Conservation (phyloP, 1,284 basidiomycete species). For the Microbotryum intermedium region DNA sequence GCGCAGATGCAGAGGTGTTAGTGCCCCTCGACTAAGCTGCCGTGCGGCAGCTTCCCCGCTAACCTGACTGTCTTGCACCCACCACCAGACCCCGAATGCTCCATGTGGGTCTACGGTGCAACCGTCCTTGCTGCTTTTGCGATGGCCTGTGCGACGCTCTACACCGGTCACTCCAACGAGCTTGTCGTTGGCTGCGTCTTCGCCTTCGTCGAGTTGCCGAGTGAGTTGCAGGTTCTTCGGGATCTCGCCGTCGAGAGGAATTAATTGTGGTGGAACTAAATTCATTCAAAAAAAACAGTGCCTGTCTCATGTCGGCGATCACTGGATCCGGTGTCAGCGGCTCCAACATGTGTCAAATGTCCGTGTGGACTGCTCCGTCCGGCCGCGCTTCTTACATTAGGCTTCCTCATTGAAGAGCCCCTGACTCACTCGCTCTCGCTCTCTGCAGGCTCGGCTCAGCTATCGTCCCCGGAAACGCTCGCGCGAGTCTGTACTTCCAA, state of each 20-base stretch:
- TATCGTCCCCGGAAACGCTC: constrained; percentile 53
- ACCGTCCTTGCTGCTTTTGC: constrained; percentile 51
- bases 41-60: too few species aligned
- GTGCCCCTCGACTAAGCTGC: constrained; percentile 39
- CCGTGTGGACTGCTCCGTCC: constrained; percentile 47
- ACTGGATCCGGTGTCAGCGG: constrained; percentile 52
- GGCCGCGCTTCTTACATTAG: too few species aligned
- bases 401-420: too few species aligned
- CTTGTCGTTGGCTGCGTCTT: constrained; percentile 48
- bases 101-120: constrained; percentile 55
- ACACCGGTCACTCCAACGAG: constrained; percentile 42
- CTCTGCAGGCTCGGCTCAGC: constrained; percentile 54
- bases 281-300: neutral
- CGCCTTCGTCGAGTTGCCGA: constrained; percentile 42
- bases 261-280: neutral
- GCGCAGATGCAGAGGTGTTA: constrained; percentile 47
- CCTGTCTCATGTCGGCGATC: constrained; percentile 45
- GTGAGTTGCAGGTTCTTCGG: neutral
- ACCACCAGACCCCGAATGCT: constrained; percentile 47
- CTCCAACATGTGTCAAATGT: constrained; percentile 42
- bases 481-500: constrained; percentile 51
- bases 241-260: too few species aligned
- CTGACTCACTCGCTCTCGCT: too few species aligned
- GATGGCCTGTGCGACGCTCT: constrained; percentile 42
- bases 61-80: constrained; percentile 31